These are phyloP conservation scores for Claviceps digitariae DNA, from an alignment of 2,329 filamentous ascomycete genomes.

Conservation along the genomic window DNA sequence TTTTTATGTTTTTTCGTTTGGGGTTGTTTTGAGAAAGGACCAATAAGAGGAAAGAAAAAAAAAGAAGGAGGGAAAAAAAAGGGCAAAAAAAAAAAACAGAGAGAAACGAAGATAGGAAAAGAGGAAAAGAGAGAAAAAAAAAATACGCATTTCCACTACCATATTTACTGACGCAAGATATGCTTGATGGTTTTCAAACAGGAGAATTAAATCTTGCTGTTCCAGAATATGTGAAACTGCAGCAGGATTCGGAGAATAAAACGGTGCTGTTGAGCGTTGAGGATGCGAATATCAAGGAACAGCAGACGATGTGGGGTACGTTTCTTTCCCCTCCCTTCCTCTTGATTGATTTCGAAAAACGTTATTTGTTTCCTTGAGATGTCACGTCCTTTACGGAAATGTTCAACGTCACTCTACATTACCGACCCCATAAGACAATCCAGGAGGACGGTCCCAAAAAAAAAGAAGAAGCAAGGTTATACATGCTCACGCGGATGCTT, in stretches of 20 bases:
- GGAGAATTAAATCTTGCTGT: conserved; percentile 65
- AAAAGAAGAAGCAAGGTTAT: not conserved
- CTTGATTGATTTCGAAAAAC: too few species aligned
- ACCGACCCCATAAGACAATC: too few species aligned
- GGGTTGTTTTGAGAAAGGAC: too few species aligned
- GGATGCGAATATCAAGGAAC: conserved; percentile 54
- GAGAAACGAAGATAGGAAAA: not conserved
- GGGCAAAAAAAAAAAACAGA: not conserved
- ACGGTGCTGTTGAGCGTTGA: conserved; percentile 57
- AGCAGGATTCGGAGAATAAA: conserved; percentile 48
- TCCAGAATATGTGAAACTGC: conserved; percentile 63
- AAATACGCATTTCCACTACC: too few species aligned
- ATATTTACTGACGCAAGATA: too few species aligned
- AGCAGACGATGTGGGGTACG: conserved; percentile 92
- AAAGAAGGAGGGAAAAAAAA: not conserved
- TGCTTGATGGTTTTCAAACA: conserved; percentile 14
- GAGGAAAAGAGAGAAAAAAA: too few species aligned
- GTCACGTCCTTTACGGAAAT: too few species aligned
- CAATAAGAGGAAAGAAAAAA: too few species aligned
- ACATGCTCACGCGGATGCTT: not conserved
- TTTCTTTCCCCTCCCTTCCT: conserved; percentile 4
- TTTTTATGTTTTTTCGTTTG: not conserved
- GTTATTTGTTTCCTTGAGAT: too few species aligned
- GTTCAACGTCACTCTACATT: too few species aligned
- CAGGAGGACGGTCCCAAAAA: too few species aligned